phyloP scores from a whole-genome alignment of 2,329 filamentous ascomycete genomes.

The Ceratocystis huliohia region DNA sequence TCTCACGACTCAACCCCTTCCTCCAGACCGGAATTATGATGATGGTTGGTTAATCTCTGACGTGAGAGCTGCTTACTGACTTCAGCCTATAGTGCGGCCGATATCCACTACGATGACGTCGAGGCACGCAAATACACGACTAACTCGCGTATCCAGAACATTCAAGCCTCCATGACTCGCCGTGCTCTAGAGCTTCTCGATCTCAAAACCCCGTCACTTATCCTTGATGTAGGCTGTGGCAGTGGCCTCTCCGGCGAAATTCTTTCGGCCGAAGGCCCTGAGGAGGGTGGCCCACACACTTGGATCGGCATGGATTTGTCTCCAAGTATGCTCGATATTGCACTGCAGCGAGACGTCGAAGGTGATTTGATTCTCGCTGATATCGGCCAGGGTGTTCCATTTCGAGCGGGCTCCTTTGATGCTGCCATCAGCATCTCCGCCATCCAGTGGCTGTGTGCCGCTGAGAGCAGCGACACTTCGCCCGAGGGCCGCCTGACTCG shows the following conservation, averaged over 20 bases:
- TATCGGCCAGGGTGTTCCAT: constrained; percentile 90
- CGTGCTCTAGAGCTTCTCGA: constrained; percentile 85
- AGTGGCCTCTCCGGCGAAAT: constrained; percentile 92
- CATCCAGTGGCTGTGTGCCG: constrained; percentile 98
- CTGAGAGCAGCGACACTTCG: constrained; percentile 73
- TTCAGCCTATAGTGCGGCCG: constrained; percentile 57
- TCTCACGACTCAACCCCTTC: constrained; percentile 9
- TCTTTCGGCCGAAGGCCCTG: constrained; percentile 55
- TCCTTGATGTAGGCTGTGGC: constrained; percentile 94
- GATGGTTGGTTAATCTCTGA: neutral
- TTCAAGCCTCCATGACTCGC: constrained; percentile 88
- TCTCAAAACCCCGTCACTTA: constrained; percentile 64
- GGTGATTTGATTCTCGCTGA: constrained; percentile 90
- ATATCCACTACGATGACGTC: constrained; percentile 92
- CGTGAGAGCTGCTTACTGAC: neutral
- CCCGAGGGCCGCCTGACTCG: constrained; percentile 64
- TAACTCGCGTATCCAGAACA: constrained; percentile 85
- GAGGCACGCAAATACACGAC: constrained; percentile 98
- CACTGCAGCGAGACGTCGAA: constrained; percentile 79
- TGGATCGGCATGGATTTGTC: constrained; percentile 98
- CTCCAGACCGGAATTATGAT: neutral
- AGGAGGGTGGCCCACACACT: constrained; percentile 71
- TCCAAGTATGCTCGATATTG: constrained; percentile 91
- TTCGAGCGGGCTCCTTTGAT: constrained; percentile 83
- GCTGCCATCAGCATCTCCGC: constrained; percentile 90